Evolutionary conservation across 164 flowering plant species (phyloP).

Genomic region (Cinnamomum chago): DNA sequence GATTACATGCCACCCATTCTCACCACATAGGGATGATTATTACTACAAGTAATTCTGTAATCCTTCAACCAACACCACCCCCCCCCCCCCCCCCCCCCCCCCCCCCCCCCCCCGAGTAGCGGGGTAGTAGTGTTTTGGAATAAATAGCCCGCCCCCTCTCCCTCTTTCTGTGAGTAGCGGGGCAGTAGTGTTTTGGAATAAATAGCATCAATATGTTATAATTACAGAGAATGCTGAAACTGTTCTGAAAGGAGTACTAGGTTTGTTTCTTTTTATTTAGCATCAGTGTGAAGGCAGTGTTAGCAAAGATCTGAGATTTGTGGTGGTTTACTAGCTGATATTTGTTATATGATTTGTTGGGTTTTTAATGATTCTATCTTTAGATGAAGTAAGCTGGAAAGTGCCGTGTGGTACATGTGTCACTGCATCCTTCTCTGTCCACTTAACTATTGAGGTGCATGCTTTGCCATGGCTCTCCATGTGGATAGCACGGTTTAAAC

Average conservation of each 20-base stretch:
- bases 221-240: neutral
- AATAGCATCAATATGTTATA: neutral
- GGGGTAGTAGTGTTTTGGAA: too few species aligned
- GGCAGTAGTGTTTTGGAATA: neutral
- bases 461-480: too few species aligned
- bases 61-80: too few species aligned
- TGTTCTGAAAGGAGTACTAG: neutral
- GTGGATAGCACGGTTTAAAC: too few species aligned
- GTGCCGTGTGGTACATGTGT: too few species aligned
- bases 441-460: too few species aligned
- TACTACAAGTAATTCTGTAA: too few species aligned
- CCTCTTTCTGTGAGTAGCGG: neutral
- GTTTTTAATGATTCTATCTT: neutral
- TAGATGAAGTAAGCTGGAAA: neutral
- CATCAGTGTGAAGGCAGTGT: neutral
- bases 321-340: neutral
- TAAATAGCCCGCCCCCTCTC: too few species aligned
- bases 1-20: conserved; percentile 58
- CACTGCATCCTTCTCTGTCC: too few species aligned
- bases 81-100: too few species aligned
- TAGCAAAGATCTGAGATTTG: neutral
- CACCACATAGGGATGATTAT: conserved; percentile 38
- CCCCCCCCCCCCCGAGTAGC: too few species aligned
- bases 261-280: neutral
- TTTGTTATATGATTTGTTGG: neutral